Base-by-base conservation (phyloP, 257 asterid species). In the Jacaranda mimosifolia region DNA sequence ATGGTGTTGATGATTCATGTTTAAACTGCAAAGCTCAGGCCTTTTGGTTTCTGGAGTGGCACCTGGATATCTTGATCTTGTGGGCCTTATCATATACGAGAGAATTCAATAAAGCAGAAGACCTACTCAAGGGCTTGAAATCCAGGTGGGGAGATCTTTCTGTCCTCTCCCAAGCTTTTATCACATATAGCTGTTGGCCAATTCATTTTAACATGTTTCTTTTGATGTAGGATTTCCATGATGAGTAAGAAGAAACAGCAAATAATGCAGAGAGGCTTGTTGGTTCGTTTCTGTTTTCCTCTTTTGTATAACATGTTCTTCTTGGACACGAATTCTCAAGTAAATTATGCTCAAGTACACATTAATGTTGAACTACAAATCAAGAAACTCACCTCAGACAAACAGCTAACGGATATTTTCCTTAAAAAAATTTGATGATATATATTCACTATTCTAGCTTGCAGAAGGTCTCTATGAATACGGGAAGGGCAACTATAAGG, bases 11-110 rank as follows among this genome's bases (percentile, higher is more conserved):
- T 77, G 42, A 67, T 80, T 70, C 45, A 51, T 64, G 18, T 63
- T 13, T 59, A 68, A 52, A 68, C 81, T 81, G 36, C 60, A 32
- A 72, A 15, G 67, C 76, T 67, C 80, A 93, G 99, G 85, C 86
- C 17, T 69, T 85, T 70, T 95, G 99, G 99, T 85, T 85, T 85
- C 87, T 95, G 66, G 98, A 95, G 77, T 95, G 97, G 97, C 99
- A 93, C 93, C 87, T 95, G 67, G 99, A 95, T 87, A 79, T 95
- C 68, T 80, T 93, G 94, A 87, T 85, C 80, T 51, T 82, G 32
- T 95, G 99, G 99, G 91, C 87, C 51, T 77, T 93, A 77, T 72
- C 97, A 48, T 80, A 17, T 74, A 86, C 84, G 2, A 88, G 94
- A 68, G 84, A 91, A 74, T 51, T 75, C 57, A 67, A 87, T 55